A percentile compares a stretch with the other conserved stretches of the same genome.
Evolutionary conservation across 1,284 basidiomycete species (phyloP).

Genomic region (Boletellus dicymbophilus): DNA sequence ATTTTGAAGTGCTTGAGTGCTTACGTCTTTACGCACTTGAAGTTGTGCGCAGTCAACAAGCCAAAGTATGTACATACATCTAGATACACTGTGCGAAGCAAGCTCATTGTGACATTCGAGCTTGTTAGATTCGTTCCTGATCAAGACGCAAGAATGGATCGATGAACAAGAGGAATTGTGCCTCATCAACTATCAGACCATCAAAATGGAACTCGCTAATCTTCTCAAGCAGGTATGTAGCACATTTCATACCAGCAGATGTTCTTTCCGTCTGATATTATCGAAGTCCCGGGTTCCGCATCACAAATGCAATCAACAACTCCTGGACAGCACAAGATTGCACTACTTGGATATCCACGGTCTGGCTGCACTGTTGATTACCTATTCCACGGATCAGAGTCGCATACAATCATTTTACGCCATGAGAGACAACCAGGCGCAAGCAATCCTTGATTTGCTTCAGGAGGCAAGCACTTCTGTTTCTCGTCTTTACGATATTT

Average conservation of each 20-base stretch:
- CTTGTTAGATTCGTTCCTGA: conserved; percentile 18
- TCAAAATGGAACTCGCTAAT: conserved; percentile 16
- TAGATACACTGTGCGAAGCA: neutral
- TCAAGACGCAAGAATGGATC: conserved; percentile 19
- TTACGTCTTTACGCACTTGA: conserved; percentile 29
- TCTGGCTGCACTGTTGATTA: conserved; percentile 25
- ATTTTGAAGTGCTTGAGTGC: conserved; percentile 28
- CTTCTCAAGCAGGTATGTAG: conserved; percentile 19
- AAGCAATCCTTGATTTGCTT: conserved; percentile 27
- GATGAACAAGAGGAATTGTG: conserved; percentile 27
- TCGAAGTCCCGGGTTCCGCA: conserved; percentile 14
- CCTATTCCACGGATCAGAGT: conserved; percentile 19
- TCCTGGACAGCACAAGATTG: conserved; percentile 10
- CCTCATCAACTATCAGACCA: conserved; percentile 22
- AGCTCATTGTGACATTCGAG: conserved; percentile 4
- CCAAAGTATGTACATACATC: conserved; percentile 9
- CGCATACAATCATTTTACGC: conserved; percentile 23
- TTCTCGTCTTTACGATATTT: neutral
- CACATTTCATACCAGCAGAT: neutral
- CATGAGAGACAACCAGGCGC: conserved; percentile 19
- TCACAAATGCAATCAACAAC: conserved; percentile 23
- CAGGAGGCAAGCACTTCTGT: conserved; percentile 28
- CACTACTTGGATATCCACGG: conserved; percentile 25
- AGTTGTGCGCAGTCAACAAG: conserved; percentile 20
- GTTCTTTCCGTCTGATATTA: conserved; percentile 7